Evolutionary conservation across 352 stramenopile species (phyloP), one percentile per base, ranked within the genome.

Genomic region (Bremia lactucae): DNA sequence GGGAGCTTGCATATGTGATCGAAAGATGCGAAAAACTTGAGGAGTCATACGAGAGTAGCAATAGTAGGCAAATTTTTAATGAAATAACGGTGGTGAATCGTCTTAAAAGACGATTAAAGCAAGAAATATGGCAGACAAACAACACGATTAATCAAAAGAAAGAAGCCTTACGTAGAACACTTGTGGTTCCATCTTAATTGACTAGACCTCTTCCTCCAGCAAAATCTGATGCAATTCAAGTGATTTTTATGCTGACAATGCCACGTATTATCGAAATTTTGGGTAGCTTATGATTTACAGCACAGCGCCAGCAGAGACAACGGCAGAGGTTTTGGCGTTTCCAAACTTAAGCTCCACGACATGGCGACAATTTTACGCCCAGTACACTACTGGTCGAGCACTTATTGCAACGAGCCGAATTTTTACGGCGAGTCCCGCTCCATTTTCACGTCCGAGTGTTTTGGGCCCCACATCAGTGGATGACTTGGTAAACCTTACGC

Each of bases 201-300:
- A 6, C 14, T 11, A 20, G 36, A 33, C 36, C 36, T 13, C 36
- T 42, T 42, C 36, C 36, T 42, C 21, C 21, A 33, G 20, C 36
- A 31, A 33, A 13, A 28, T 0, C 10, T 9, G 37, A 43, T 15
- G 37, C 37, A 2, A 43, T 43, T 16, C 22, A 43, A 34, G 23
- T 43, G 2, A 43, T 43, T 34, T 43, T 43, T 16, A 43, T 43
- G 37, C 37, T 43, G 37, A 34, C 14, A 7, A 34, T 24, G 37
- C 37, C 37, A 23, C 22, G 37, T 10, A 34, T 34, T 34, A 10
- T 43, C 6, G 37, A 43, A 24, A 34, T 43, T 16, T 11, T 43
- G 14, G 37, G 37, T 23, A 43, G 15, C 9, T 24, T 43, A 14
- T 43, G 37, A 8, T 15, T 43, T 24, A 25, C 37, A 18, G 37